Evolutionary conservation across 495 filamentous ascomycete genomes (phyloP), one percentile per base, ranked within the genome.

Genomic region (Apodospora peruviana): DNA sequence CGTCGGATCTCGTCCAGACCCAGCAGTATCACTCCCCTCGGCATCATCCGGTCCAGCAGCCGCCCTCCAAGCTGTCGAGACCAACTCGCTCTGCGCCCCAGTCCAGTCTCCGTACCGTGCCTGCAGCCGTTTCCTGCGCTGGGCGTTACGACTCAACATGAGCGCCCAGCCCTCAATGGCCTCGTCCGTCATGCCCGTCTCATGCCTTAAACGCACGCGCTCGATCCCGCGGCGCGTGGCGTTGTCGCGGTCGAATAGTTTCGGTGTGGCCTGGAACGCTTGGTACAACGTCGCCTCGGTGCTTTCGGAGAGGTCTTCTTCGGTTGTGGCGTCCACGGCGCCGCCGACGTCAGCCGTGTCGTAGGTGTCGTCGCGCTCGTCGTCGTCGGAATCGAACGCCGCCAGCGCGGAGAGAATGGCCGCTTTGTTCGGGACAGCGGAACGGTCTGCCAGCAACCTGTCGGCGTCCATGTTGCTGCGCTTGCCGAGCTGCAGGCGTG

Each of bases 361-460:
- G 66, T 98, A 98, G 2, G 93, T 97, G 60, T 98, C 93, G 68
- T 98, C 93, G 27, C 90, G 84, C 69, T 98, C 93, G 68, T 98
- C 93, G 60, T 96, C 91, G 55, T 96, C 93, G 0, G 83, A 84
- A 70, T 97, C 91, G 58, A 97, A 96, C 4, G 87, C 80, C 10
- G 89, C 87, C 10, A 98, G 82, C 0, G 93, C 93, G 18, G 93
- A 85, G 11, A 96, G 77, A 60, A 98, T 96, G 25, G 90, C 85
- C 4, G 89, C 85, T 70, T 96, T 96, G 59, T 84, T 79, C 32
- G 79, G 70, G 22, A 82, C 75, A 24, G 77, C 75, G 32, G 84
- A 62, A 21, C 59, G 60, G 45, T 75, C 67, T 46, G 67, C 53
- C 4, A 78, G 61, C 16, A 76, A 54, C 35, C 69, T 64, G 60